Percentiles rank a stretch among this genome's conserved stretches.
phyloP scores from a whole-genome alignment of 805 yeast genomes.

The Candida krabiensis region DNA sequence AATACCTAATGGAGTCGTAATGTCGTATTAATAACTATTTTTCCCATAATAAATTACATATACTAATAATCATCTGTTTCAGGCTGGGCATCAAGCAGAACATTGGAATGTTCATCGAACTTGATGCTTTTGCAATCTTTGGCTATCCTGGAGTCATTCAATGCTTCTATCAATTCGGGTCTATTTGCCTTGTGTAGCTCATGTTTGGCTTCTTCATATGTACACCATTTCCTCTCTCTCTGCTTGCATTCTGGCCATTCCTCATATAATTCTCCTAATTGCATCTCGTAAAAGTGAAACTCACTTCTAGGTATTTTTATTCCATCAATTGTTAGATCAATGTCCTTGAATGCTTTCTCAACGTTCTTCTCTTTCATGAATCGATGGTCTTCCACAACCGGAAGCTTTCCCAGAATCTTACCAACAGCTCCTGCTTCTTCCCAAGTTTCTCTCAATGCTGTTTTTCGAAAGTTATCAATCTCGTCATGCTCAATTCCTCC shows the following conservation, averaged over 20 bases:
- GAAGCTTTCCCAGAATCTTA: constrained; percentile 51
- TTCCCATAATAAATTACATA: too few species aligned
- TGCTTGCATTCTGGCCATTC: constrained; percentile 74
- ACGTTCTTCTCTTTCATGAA: constrained; percentile 23
- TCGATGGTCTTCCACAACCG: constrained; percentile 59
- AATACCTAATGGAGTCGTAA: too few species aligned
- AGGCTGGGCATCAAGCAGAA: constrained; percentile 29
- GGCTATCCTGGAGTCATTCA: constrained; percentile 53
- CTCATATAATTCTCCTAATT: constrained; percentile 50
- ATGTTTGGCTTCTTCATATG: constrained; percentile 62
- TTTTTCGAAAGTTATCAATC: constrained; percentile 37
- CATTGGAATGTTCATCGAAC: constrained; percentile 26
- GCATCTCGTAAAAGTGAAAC: constrained; percentile 84
- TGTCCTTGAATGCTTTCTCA: constrained; percentile 14
- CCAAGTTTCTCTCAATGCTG: constrained; percentile 93
- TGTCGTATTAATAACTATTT: too few species aligned
- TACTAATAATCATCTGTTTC: constrained; percentile 30
- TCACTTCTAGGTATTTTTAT: constrained; percentile 65
- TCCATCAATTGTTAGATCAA: constrained; percentile 26
- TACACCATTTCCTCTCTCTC: constrained; percentile 76
- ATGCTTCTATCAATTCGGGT: constrained; percentile 65
- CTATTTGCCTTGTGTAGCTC: constrained; percentile 58
- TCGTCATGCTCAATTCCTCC: constrained; percentile 95
- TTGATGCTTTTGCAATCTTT: constrained; percentile 34
- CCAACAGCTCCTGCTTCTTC: constrained; percentile 95